Percentiles rank a stretch among this genome's conserved stretches.
phyloP scores from a whole-genome alignment of 2,329 filamentous ascomycete genomes.

The Botrytis aclada region DNA sequence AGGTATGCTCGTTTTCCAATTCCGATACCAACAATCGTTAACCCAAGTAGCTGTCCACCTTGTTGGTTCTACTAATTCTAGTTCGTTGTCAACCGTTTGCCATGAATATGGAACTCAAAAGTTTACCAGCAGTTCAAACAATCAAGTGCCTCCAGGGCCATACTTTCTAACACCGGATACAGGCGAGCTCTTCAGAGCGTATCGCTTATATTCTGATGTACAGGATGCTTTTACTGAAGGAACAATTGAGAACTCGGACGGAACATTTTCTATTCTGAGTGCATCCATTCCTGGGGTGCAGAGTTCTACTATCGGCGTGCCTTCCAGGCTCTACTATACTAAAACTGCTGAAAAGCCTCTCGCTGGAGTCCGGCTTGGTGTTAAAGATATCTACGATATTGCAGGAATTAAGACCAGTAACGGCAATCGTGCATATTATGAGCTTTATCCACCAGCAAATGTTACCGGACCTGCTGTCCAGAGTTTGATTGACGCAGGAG shows the following conservation, averaged over 20 bases:
- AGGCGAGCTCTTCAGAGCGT: conserved; percentile 48
- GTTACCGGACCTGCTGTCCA: conserved; percentile 51
- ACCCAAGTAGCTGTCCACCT: conserved; percentile 16
- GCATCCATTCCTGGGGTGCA: conserved; percentile 43
- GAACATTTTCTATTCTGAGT: conserved; percentile 44
- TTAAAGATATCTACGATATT: conserved; percentile 62
- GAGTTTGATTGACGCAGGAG: conserved; percentile 57
- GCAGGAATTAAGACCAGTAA: conserved; percentile 54
- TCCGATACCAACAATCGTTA: not conserved
- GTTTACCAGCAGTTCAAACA: conserved; percentile 24
- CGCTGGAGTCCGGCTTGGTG: conserved; percentile 56
- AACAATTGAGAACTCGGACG: conserved; percentile 39
- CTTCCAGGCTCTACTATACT: conserved; percentile 58
- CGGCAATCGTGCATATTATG: conserved; percentile 57
- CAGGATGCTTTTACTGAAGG: conserved; percentile 50
- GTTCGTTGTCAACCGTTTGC: conserved; percentile 23
- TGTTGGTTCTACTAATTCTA: conserved; percentile 10
- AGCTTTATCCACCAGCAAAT: conserved; percentile 47
- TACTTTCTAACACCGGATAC: conserved; percentile 47
- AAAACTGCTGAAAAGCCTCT: conserved; percentile 53
- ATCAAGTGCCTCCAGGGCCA: conserved; percentile 44
- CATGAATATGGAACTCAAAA: conserved; percentile 28
- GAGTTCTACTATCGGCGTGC: conserved; percentile 50
- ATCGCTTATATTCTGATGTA: conserved; percentile 48
- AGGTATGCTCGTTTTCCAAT: conserved; percentile 19